These are phyloP conservation scores for Microsporum ferrugineum DNA, from an alignment of 2,329 filamentous ascomycete genomes.

Conservation along the genomic window DNA sequence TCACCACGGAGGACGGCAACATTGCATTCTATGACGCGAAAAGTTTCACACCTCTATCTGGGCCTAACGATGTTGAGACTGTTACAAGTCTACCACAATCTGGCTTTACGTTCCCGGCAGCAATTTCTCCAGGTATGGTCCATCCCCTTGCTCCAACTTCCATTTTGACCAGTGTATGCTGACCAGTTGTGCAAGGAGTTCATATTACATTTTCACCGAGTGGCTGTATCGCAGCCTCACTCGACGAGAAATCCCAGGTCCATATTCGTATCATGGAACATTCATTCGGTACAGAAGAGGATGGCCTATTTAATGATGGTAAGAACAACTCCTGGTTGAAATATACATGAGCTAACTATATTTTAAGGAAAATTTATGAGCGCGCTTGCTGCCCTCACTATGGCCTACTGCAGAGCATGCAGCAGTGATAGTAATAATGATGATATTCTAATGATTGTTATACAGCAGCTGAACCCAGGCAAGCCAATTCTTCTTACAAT, in stretches of 20 bases:
- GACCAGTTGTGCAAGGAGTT: slow-evolving; percentile 19
- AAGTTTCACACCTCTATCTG: slow-evolving; percentile 57
- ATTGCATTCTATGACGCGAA: slow-evolving; percentile 68
- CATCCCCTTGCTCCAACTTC: not conserved
- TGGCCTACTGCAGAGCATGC: slow-evolving; percentile 41
- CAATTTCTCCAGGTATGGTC: slow-evolving; percentile 49
- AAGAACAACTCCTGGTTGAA: slow-evolving; percentile 12
- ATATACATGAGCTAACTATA: not conserved
- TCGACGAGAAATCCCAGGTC: slow-evolving; percentile 31
- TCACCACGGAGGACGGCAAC: slow-evolving; percentile 69
- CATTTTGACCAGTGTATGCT: not conserved
- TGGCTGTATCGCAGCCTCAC: slow-evolving; percentile 28
- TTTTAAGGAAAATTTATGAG: slow-evolving; percentile 34
- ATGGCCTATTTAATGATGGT: slow-evolving; percentile 30
- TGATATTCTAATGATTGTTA: slow-evolving; percentile 56
- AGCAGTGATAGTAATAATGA: slow-evolving; percentile 47
- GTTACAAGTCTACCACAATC: slow-evolving; percentile 63
- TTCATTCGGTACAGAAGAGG: slow-evolving; percentile 27
- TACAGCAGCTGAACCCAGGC: slow-evolving; percentile 39
- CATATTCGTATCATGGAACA: slow-evolving; percentile 32
- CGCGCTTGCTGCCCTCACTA: slow-evolving; percentile 50
- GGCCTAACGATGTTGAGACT: slow-evolving; percentile 51
- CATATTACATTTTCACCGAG: slow-evolving; percentile 36
- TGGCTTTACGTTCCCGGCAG: slow-evolving; percentile 57
- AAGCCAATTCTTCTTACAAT: slow-evolving; percentile 16